Percentiles rank a stretch among this genome's conserved stretches.
These are phyloP conservation scores for Parafenestella ontariensis DNA, from an alignment of 2,329 filamentous ascomycete genomes.

Conservation along the genomic window DNA sequence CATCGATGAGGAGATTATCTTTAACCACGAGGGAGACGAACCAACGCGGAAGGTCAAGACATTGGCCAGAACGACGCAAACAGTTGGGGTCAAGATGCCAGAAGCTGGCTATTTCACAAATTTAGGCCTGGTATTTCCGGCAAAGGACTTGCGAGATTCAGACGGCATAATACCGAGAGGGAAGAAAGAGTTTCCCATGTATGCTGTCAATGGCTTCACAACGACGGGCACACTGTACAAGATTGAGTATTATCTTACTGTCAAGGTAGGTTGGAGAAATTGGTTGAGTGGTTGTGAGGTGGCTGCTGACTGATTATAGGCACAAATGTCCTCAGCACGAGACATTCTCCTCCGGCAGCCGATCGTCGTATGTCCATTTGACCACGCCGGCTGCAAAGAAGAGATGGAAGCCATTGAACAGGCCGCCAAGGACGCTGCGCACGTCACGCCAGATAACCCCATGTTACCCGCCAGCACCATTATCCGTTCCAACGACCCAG, in stretches of 20 bases:
- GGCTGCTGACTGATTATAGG: too few species aligned
- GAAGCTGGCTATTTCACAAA: conserved; percentile 94
- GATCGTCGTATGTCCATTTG: conserved; percentile 94
- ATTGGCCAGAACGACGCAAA: conserved; percentile 81
- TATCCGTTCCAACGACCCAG: conserved; percentile 76
- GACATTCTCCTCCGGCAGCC: conserved; percentile 90
- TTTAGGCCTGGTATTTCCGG: conserved; percentile 86
- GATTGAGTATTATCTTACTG: conserved; percentile 94
- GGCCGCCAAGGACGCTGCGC: conserved; percentile 88
- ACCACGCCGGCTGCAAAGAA: conserved; percentile 94
- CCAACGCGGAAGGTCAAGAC: conserved; percentile 88
- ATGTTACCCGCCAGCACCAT: conserved; percentile 89
- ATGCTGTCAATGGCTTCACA: conserved; percentile 88
- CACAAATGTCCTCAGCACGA: conserved; percentile 82
- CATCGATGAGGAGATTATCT: conserved; percentile 98
- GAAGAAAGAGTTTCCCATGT: conserved; percentile 86
- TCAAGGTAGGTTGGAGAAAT: conserved; percentile 71
- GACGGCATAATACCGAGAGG: conserved; percentile 88
- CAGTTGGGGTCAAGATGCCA: conserved; percentile 82
- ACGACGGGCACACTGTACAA: conserved; percentile 95
- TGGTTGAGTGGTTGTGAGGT: conserved; percentile 13
- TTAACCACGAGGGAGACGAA: conserved; percentile 96
- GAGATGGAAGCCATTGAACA: conserved; percentile 99
- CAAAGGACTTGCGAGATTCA: conserved; percentile 83
- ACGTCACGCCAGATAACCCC: conserved; percentile 87